Evolutionary conservation across 1,284 basidiomycete genomes (phyloP).

Genomic region (Wallemia mellicola): DNA sequence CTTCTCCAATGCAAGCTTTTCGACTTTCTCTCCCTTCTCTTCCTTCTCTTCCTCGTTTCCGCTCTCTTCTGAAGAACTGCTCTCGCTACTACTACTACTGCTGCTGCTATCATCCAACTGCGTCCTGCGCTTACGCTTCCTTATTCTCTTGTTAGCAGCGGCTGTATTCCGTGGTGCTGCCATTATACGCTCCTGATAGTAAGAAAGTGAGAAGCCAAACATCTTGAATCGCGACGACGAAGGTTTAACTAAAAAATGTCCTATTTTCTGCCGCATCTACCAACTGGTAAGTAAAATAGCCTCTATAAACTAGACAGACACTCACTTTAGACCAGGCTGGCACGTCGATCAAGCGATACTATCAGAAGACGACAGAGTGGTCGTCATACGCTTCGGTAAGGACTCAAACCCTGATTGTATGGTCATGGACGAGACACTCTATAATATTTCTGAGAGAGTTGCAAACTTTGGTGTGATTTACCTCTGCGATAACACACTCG

Average conservation of each 20-base stretch:
- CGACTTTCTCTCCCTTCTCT: background rate
- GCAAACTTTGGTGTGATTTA: constrained; percentile 97
- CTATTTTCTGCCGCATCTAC: constrained; percentile 58
- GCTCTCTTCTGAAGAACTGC: background rate
- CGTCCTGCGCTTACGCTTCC: constrained; percentile 1
- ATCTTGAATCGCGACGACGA: background rate
- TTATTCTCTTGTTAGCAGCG: background rate
- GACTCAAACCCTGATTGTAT: constrained; percentile 89
- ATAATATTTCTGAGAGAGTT: constrained; percentile 72
- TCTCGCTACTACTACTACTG: background rate
- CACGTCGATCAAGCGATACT: constrained; percentile 94
- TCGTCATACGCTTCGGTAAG: constrained; percentile 82
- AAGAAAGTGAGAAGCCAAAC: background rate
- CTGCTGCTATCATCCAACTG: background rate
- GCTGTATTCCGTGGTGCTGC: background rate
- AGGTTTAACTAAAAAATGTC: constrained; percentile 12
- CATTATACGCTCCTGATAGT: background rate
- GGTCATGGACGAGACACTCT: constrained; percentile 96
- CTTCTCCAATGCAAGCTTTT: background rate
- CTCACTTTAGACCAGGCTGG: constrained; percentile 21
- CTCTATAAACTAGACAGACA: no score
- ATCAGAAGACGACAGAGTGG: constrained; percentile 84
- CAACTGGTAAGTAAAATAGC: constrained; percentile 34
- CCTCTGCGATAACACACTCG: constrained; percentile 67
- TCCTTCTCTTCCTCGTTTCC: background rate